Conservation (phyloP, 768 basidiomycete species). For the Hygrocybe punicea region DNA sequence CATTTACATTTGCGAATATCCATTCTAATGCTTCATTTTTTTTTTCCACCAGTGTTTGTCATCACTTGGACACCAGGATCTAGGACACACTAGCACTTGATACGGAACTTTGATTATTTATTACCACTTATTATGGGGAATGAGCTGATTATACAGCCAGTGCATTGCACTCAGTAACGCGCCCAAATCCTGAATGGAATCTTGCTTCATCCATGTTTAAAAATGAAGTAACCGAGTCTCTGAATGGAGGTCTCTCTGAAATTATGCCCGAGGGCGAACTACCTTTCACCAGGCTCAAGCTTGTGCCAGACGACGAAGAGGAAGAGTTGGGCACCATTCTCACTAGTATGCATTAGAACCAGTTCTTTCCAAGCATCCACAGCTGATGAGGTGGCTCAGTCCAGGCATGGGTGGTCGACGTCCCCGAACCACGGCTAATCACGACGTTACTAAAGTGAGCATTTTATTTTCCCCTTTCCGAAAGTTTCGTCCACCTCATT, state of each 20-base stretch:
- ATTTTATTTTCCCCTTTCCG: neutral
- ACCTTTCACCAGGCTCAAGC: slow-evolving; percentile 62
- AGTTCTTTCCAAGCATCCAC: neutral
- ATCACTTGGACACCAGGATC: no score
- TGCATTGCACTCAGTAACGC: no score
- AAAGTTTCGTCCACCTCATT: neutral
- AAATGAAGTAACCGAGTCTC: slow-evolving; percentile 23
- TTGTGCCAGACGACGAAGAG: slow-evolving; percentile 62
- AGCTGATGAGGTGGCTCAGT: slow-evolving; percentile 37
- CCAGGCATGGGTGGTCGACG: slow-evolving; percentile 74
- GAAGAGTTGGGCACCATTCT: slow-evolving; percentile 53
- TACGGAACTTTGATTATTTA: no score
- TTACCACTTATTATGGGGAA: no score
- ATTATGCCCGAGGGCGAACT: slow-evolving; percentile 55
- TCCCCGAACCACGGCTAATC: slow-evolving; percentile 58
- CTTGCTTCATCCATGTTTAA: no score
- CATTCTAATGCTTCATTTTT: no score
- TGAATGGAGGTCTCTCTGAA: slow-evolving; percentile 41
- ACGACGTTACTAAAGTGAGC: slow-evolving; percentile 61
- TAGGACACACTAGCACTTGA: no score
- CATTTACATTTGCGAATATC: no score
- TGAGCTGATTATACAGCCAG: no score
- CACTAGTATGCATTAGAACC: slow-evolving; percentile 41
- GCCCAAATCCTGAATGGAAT: no score
- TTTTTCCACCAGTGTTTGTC: no score